Percentiles rank a stretch among this genome's conserved stretches.
These are phyloP conservation scores for Metschnikowia dekortorum DNA, from an alignment of 805 yeast species.

Conservation along the genomic window DNA sequence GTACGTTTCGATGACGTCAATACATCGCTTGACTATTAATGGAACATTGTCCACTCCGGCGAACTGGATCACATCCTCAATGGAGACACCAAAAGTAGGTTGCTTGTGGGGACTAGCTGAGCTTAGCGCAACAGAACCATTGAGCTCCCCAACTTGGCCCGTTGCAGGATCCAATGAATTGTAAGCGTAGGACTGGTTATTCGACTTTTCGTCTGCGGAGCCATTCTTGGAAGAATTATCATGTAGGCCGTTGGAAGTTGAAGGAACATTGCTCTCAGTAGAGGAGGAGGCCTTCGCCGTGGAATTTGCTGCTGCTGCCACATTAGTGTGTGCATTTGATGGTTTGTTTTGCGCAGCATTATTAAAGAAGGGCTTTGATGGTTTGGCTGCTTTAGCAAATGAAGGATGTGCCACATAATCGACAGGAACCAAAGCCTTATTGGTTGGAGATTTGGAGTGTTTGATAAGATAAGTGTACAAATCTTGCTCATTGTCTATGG, in stretches of 20 bases:
- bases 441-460: constrained; percentile 35
- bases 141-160: constrained; percentile 24
- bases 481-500: constrained; percentile 80
- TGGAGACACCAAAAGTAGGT: constrained; percentile 75
- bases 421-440: constrained; percentile 54
- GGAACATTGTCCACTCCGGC: constrained; percentile 92
- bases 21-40: constrained; percentile 80
- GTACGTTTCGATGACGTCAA: constrained; percentile 75
- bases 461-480: constrained; percentile 63
- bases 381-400: constrained; percentile 35
- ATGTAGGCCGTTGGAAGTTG: neutral
- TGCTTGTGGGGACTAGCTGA: constrained; percentile 20
- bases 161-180: constrained; percentile 34
- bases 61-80: constrained; percentile 69
- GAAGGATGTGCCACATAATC: constrained; percentile 71
- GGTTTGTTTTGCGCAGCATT: neutral
- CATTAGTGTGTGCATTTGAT: constrained; percentile 1
- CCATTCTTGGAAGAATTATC: constrained; percentile 1
- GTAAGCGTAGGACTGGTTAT: constrained; percentile 9
- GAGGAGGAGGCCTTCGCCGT: neutral
- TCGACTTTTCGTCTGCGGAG: constrained; percentile 4
- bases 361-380: constrained; percentile 31
- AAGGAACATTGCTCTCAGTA: neutral
- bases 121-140: constrained; percentile 31
- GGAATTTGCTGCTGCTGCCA: neutral